These are phyloP conservation scores for Nakazawaea molendinolei DNA, from an alignment of 805 yeast genomes.

Conservation along the genomic window DNA sequence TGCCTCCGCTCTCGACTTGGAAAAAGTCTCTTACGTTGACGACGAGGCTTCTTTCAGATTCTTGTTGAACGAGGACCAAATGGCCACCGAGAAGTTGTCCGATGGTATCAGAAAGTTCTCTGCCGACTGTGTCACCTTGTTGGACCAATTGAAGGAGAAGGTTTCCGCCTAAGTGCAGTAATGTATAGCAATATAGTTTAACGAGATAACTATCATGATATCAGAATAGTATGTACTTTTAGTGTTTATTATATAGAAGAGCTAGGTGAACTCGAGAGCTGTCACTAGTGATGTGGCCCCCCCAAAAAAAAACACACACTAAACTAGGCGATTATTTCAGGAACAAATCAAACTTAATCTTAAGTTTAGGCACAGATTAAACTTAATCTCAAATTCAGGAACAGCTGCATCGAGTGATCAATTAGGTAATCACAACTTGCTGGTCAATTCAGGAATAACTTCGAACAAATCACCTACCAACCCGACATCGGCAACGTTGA, in stretches of 20 bases:
- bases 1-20: constrained; percentile 48
- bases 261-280: too few relatives aligned
- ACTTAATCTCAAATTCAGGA: too few relatives aligned
- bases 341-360: too few relatives aligned
- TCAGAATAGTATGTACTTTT: too few relatives aligned
- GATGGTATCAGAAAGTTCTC: constrained; percentile 98
- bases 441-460: constrained; percentile 84
- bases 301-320: too few relatives aligned
- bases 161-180: constrained; percentile 29
- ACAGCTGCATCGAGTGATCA: too few relatives aligned
- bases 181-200: too few relatives aligned
- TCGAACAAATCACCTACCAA: constrained; percentile 84
- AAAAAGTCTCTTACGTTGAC: constrained; percentile 75
- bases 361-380: too few relatives aligned
- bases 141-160: constrained; percentile 56
- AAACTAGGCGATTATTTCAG: too few relatives aligned
- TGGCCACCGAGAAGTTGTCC: constrained; percentile 96
- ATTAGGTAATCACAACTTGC: constrained; percentile 44
- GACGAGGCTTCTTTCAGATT: constrained; percentile 90
- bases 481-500: constrained; percentile 85
- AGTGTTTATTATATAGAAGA: too few relatives aligned
- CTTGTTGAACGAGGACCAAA: constrained; percentile 88
- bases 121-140: constrained; percentile 81
- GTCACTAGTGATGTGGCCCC: too few relatives aligned
- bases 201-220: too few relatives aligned